Conservation (phyloP, 805 yeast genomes). For the Metschnikowia kunwiensis region DNA sequence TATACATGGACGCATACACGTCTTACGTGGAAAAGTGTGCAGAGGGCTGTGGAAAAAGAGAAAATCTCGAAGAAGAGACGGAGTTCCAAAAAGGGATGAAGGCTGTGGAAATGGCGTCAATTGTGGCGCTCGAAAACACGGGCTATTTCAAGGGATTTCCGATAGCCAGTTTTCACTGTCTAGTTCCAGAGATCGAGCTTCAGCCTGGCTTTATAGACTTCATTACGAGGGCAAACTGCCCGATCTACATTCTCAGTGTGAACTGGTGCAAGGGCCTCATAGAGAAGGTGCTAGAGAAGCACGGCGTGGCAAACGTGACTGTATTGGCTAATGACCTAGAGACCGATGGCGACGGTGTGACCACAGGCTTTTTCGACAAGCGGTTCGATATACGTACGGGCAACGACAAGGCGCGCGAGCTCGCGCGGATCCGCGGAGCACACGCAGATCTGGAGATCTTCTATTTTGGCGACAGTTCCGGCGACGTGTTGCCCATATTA, state of each 20-base stretch:
- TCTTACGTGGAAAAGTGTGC: constrained; percentile 19
- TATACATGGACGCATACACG: constrained; percentile 39
- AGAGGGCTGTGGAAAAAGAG: constrained; percentile 3
- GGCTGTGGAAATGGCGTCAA: constrained; percentile 48
- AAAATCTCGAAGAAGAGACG: constrained; percentile 39
- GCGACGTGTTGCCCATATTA: constrained; percentile 48
- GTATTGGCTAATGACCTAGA: constrained; percentile 53
- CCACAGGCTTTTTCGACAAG: constrained; percentile 32
- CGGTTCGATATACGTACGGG: constrained; percentile 46
- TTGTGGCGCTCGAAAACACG: constrained; percentile 36
- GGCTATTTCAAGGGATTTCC: constrained; percentile 44
- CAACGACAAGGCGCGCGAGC: constrained; percentile 42
- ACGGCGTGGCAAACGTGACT: constrained; percentile 23
- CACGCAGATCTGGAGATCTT: constrained; percentile 21
- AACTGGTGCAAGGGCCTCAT: constrained; percentile 60
- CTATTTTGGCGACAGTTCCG: constrained; percentile 62
- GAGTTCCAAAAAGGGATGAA: constrained; percentile 45
- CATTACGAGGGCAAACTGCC: constrained; percentile 24
- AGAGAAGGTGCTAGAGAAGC: constrained; percentile 23
- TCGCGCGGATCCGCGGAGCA: constrained; percentile 13
- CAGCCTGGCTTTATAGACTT: constrained; percentile 40
- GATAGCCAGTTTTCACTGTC: constrained; percentile 25
- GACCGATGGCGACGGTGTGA: constrained; percentile 23
- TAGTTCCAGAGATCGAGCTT: constrained; percentile 36
- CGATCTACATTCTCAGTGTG: constrained; percentile 50